Percentiles rank a stretch among this genome's conserved stretches.
Evolutionary conservation across 768 basidiomycete genomes (phyloP).

Genomic region (Agaricus sinodeliciosus): DNA sequence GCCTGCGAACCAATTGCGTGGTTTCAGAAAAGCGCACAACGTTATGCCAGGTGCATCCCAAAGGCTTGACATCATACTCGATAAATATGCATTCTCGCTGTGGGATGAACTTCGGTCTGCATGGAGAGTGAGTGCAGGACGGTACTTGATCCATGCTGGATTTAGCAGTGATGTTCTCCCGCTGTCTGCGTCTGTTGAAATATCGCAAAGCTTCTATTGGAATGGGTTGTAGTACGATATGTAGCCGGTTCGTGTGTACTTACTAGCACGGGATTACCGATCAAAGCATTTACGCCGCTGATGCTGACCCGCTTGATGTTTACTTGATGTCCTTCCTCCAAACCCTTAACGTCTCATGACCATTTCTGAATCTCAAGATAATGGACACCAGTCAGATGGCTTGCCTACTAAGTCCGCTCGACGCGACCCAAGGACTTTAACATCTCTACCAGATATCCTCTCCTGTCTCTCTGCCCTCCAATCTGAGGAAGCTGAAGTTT

Average conservation of each 20-base stretch:
- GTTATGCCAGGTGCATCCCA: slow-evolving; percentile 39
- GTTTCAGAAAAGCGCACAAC: slow-evolving; percentile 52
- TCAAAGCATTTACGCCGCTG: too few species aligned
- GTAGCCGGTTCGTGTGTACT: neutral
- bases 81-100: slow-evolving; percentile 65
- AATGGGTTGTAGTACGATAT: slow-evolving; percentile 19
- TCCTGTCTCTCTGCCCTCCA: slow-evolving; percentile 71
- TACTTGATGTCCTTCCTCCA: neutral
- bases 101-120: slow-evolving; percentile 41
- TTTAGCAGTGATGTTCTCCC: slow-evolving; percentile 25
- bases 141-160: slow-evolving; percentile 44
- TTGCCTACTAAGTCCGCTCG: neutral
- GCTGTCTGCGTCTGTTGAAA: slow-evolving; percentile 18
- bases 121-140: slow-evolving; percentile 48
- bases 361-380: neutral
- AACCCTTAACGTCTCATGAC: slow-evolving; percentile 1
- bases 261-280: neutral
- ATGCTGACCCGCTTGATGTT: too few species aligned
- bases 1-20: slow-evolving; percentile 58
- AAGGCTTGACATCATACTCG: slow-evolving; percentile 39
- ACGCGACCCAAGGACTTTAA: slow-evolving; percentile 40
- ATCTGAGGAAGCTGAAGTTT: slow-evolving; percentile 71
- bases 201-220: slow-evolving; percentile 22
- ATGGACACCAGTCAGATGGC: neutral
- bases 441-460: slow-evolving; percentile 61